Base-by-base conservation (phyloP, 2,329 filamentous ascomycete genomes). In the Aureobasidium sp. region DNA sequence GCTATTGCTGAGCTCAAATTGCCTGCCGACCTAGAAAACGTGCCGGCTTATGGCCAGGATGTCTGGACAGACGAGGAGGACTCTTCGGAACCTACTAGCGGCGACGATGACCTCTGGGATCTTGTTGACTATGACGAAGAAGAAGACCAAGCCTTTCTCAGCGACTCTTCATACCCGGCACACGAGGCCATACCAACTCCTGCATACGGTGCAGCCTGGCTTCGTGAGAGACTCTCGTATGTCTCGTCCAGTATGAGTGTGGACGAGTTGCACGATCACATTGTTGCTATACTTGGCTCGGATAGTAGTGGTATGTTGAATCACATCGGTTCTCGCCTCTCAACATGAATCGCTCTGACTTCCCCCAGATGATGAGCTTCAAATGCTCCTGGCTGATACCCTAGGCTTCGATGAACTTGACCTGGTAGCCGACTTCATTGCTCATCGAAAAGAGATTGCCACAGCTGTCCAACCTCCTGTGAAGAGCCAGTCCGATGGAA, bases 361-460 rank as follows among this genome's bases (percentile, higher is more conserved):
- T 10, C 16, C 7, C 5, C 8, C 30, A 57, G 54, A 96, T 62
- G 90, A 96, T 62, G 91, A 96, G 73, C 78, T 97, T n/a, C 93
- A 97, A 73, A 92, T 91, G 70, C 86, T 87, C 44, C 81, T 99
- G 39, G 91, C 90, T 0, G 94, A 99, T 68, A 84, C 97, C 47
- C 81, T 99, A 63, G 94, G 95, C 0, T 97, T 93, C 69, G 91
- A 94, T 68, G 91, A 97, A 70, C 79, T 99, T 21, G 93, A 99
- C 66, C 86, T 99, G 68, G 88, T 97, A 59, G 92, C 92, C 65
- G 90, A 97, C 65, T 78, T 97, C n/a, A 87, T 97, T 58, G 82
- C 86, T 2, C 86, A 93, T 71, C 85, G 91, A 58, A 78, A 82
- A 57, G 83, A 89, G 49, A 84, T 97, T 48, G 73, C 86, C 11